Evolutionary conservation across 1,284 basidiomycete genomes (phyloP).

Genomic region (Kwoniella shivajii): DNA sequence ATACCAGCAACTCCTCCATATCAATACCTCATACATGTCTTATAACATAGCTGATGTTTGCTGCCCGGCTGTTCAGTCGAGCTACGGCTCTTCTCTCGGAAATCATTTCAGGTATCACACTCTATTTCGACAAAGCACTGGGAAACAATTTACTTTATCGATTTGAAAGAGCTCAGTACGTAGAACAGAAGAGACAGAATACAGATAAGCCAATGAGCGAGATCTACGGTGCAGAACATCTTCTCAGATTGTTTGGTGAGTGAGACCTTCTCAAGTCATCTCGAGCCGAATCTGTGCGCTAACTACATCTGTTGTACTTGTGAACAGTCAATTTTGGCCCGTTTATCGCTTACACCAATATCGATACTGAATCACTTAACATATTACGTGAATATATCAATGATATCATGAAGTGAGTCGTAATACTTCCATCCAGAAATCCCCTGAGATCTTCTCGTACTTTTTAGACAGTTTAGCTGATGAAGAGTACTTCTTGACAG

Average conservation of each 20-base stretch:
- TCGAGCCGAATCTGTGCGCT: background rate
- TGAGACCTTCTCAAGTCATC: slow-evolving; percentile 14
- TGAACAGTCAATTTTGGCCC: slow-evolving; percentile 59
- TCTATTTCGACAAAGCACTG: slow-evolving; percentile 91
- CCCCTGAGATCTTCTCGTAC: background rate
- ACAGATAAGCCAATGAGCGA: slow-evolving; percentile 79
- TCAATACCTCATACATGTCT: background rate
- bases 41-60: background rate
- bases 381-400: slow-evolving; percentile 87
- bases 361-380: slow-evolving; percentile 82
- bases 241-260: slow-evolving; percentile 87
- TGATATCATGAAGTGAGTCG: slow-evolving; percentile 82
- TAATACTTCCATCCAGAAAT: too few relatives aligned
- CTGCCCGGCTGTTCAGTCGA: slow-evolving; percentile 58
- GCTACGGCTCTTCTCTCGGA: slow-evolving; percentile 67
- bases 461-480: background rate
- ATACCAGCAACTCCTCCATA: background rate
- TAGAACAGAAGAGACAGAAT: slow-evolving; percentile 74
- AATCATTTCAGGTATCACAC: slow-evolving; percentile 81
- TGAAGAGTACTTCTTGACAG: slow-evolving; percentile 20
- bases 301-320: too few relatives aligned
- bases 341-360: slow-evolving; percentile 88
- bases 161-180: slow-evolving; percentile 91
- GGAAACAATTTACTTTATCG: slow-evolving; percentile 91
- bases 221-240: slow-evolving; percentile 93